Conservation (phyloP, 2,329 filamentous ascomycete species). For the Periconia macrospinosa region DNA sequence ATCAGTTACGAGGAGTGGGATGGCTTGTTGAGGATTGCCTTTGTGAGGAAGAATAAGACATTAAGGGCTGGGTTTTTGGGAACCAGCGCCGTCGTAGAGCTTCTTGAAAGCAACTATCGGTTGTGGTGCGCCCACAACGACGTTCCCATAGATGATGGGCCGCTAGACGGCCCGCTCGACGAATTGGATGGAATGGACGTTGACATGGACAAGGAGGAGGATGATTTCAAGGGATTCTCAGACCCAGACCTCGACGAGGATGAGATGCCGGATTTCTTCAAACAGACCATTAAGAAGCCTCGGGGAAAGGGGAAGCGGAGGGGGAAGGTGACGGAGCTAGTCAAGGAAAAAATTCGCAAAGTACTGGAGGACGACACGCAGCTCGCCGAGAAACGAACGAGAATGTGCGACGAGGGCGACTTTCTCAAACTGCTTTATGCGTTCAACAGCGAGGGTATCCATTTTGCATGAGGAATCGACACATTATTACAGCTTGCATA, state of each 20-base stretch:
- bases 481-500: slow-evolving; percentile 12
- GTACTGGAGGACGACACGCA: slow-evolving; percentile 81
- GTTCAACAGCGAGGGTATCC: slow-evolving; percentile 91
- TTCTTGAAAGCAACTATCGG: slow-evolving; percentile 86
- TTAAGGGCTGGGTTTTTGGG: slow-evolving; percentile 79
- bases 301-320: slow-evolving; percentile 67
- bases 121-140: slow-evolving; percentile 89
- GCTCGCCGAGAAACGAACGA: slow-evolving; percentile 77
- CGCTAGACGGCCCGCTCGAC: slow-evolving; percentile 33
- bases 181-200: slow-evolving; percentile 51
- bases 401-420: slow-evolving; percentile 90
- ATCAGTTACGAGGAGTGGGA: slow-evolving; percentile 97
- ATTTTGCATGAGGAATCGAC: slow-evolving; percentile 58
- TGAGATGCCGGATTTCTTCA: slow-evolving; percentile 82
- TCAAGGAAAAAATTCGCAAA: slow-evolving; percentile 83
- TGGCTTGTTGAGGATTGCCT: slow-evolving; percentile 79
- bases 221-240: slow-evolving; percentile 53
- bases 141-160: slow-evolving; percentile 70
- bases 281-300: slow-evolving; percentile 62
- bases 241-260: slow-evolving; percentile 64
- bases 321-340: slow-evolving; percentile 76
- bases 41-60: slow-evolving; percentile 89
- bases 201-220: slow-evolving; percentile 51
- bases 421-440: slow-evolving; percentile 80
- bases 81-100: slow-evolving; percentile 75